Percentiles rank a stretch among this genome's conserved stretches.
phyloP scores from a whole-genome alignment of 2,329 filamentous ascomycete genomes.

The Diaporthe nobilis region DNA sequence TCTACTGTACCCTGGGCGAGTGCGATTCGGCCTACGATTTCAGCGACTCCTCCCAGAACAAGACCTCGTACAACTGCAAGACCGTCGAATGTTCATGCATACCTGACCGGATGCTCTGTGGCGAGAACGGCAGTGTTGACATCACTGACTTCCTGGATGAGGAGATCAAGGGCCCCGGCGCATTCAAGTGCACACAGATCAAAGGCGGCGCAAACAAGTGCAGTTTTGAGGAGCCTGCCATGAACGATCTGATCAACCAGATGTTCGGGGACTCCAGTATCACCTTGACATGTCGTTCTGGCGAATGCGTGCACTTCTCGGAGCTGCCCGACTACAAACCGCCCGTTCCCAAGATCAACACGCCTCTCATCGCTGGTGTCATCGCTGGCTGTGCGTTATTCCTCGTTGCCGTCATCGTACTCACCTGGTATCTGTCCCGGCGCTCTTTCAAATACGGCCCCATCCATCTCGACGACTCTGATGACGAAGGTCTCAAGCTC shows the following conservation, averaged over 20 bases:
- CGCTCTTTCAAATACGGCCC: conserved; percentile 78
- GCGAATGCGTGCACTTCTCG: conserved; percentile 93
- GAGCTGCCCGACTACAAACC: conserved; percentile 92
- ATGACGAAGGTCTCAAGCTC: conserved; percentile 87
- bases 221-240: conserved; percentile 89
- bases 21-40: conserved; percentile 82
- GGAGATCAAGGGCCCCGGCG: conserved; percentile 87
- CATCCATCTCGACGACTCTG: conserved; percentile 89
- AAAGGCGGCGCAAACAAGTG: conserved; percentile 77
- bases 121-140: conserved; percentile 91
- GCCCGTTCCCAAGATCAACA: conserved; percentile 96
- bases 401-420: conserved; percentile 86
- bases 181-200: conserved; percentile 80
- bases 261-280: conserved; percentile 96
- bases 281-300: conserved; percentile 82
- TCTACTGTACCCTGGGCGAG: conserved; percentile 91
- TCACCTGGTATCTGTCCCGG: conserved; percentile 90
- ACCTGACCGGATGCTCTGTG: conserved; percentile 92
- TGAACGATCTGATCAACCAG: conserved; percentile 89
- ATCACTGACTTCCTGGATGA: conserved; percentile 89
- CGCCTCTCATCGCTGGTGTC: conserved; percentile 92
- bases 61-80: conserved; percentile 87
- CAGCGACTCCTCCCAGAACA: conserved; percentile 76
- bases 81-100: conserved; percentile 91
- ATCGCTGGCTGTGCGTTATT: conserved; percentile 91